These are phyloP conservation scores for Crithidia expoeki DNA, from an alignment of 208 protist species.

Conservation along the genomic window DNA sequence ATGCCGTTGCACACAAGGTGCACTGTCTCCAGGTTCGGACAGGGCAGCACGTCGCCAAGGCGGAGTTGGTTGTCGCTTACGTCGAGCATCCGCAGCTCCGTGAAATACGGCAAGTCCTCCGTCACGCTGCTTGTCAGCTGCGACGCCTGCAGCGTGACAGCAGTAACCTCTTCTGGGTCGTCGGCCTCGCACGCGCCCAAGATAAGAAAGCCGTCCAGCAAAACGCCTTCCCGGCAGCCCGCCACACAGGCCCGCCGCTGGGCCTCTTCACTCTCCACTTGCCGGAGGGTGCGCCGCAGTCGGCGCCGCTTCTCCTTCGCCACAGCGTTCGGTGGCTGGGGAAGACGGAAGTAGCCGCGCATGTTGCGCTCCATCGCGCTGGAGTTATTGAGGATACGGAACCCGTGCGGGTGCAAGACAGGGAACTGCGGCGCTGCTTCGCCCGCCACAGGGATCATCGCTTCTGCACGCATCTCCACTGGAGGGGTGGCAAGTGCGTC, in stretches of 20 bases:
- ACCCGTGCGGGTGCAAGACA: slow-evolving; percentile 83
- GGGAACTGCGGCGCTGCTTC: background rate
- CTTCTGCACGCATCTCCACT: slow-evolving; percentile 7
- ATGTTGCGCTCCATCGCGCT: slow-evolving; percentile 81
- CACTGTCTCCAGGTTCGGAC: slow-evolving; percentile 69
- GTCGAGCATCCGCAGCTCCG: slow-evolving; percentile 70
- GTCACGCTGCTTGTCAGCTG: slow-evolving; percentile 62
- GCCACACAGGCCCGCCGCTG: slow-evolving; percentile 35
- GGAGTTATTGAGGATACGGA: slow-evolving; percentile 78
- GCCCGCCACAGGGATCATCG: slow-evolving; percentile 6
- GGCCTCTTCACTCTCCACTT: slow-evolving; percentile 52
- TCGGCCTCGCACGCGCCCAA: slow-evolving; percentile 66
- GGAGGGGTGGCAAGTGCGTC: background rate
- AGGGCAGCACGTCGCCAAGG: slow-evolving; percentile 64
- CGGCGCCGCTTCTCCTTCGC: slow-evolving; percentile 49
- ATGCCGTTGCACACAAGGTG: slow-evolving; percentile 86
- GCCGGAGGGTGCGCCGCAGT: slow-evolving; percentile 46
- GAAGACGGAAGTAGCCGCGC: slow-evolving; percentile 89
- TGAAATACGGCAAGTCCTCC: slow-evolving; percentile 83
- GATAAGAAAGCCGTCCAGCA: slow-evolving; percentile 85
- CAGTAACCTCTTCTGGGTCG: slow-evolving; percentile 69
- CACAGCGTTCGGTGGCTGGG: slow-evolving; percentile 55
- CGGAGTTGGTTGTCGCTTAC: slow-evolving; percentile 80
- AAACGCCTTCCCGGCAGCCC: slow-evolving; percentile 39
- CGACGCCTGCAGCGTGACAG: slow-evolving; percentile 72